Evolutionary conservation across 305 asterid species (phyloP), one percentile per base, ranked within the genome.

Genomic region (Coffea humblotiana): DNA sequence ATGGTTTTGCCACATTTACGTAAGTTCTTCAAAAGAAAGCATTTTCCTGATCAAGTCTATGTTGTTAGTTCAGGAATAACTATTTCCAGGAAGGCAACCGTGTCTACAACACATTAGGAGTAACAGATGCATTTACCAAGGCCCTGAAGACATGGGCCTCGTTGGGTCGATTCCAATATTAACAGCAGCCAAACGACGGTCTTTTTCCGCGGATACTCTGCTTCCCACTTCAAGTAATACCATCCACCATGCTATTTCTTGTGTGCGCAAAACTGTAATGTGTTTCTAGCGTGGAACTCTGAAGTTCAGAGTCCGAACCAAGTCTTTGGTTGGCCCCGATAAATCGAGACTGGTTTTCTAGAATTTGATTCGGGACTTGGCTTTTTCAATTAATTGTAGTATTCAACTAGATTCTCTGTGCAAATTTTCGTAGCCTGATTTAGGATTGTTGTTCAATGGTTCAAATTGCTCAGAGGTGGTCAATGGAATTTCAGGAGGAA

Each of bases 401-500:
- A 52, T 15, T 0, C 58, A 52, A 18, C 4, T 52, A 52, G 58
- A 51, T 51, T 51, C 19, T 51, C 14, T 14, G 3, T 12, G 8
- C n/a, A 13, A 23, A 61, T 12, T 23, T 61, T 23, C 14, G 23
- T 6, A 13, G 66, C 32, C 32, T 61, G 67, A 6, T 61, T 61
- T 61, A 23, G 25, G 16, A 9, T 43, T 49, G 63, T 49, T 35
- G 40, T 21, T 76, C 5, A n/a, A 40, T 60, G 37, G 43, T n/a
- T 37, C 49, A n/a, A 25, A 49, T 49, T 35, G 5, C 49, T 83
- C 86, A 90, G 94, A 64, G 97, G 93, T 25, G 97, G 93, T 3
- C 89, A 87, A 63, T 90, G 97, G 97, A 88, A 88, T 76, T 76
- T 87, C 93, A 0, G 93, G 97, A 0, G 97, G 97, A 1, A 82